Percentiles rank a stretch among this genome's conserved stretches.
phyloP scores from a whole-genome alignment of 139 green algal genomes.

The Astrephomene gubernaculifera region DNA sequence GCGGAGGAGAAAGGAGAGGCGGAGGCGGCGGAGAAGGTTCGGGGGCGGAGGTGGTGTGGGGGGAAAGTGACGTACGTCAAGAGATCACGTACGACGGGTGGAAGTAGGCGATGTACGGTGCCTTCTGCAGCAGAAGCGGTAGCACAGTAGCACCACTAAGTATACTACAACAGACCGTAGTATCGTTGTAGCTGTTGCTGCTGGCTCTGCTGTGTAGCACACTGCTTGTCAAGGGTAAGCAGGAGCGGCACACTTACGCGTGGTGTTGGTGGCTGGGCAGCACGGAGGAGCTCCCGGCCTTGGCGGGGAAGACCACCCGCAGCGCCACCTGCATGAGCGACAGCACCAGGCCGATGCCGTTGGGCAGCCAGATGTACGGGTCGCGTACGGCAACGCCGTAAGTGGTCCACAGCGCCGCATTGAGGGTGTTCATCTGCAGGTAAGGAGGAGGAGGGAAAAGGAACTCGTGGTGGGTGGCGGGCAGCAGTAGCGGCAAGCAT shows the following conservation, averaged over 20 bases:
- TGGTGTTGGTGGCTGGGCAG: slow-evolving; percentile 35
- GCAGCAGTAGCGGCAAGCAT: too few species aligned
- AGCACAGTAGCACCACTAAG: neutral
- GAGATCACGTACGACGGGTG: neutral
- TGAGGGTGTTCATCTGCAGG: slow-evolving; percentile 46
- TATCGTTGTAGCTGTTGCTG: neutral
- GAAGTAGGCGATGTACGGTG: neutral
- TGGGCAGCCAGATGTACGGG: slow-evolving; percentile 43
- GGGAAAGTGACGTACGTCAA: neutral
- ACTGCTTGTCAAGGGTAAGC: neutral
- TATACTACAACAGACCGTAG: neutral
- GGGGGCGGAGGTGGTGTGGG: too few species aligned
- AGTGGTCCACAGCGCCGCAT: slow-evolving; percentile 52
- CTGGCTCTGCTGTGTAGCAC: neutral
- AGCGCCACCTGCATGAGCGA: slow-evolving; percentile 37
- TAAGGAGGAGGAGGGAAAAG: too few species aligned
- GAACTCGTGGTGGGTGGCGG: too few species aligned
- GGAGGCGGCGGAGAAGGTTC: too few species aligned
- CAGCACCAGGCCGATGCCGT: slow-evolving; percentile 39
- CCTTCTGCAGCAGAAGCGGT: neutral
- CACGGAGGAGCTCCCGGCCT: neutral
- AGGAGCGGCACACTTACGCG: slow-evolving; percentile 11
- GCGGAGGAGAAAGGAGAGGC: neutral
- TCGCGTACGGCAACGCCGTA: slow-evolving; percentile 46
- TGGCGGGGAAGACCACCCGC: slow-evolving; percentile 31